phyloP scores from a whole-genome alignment of 2,329 filamentous ascomycete genomes.

The Xylariaceae sp. region DNA sequence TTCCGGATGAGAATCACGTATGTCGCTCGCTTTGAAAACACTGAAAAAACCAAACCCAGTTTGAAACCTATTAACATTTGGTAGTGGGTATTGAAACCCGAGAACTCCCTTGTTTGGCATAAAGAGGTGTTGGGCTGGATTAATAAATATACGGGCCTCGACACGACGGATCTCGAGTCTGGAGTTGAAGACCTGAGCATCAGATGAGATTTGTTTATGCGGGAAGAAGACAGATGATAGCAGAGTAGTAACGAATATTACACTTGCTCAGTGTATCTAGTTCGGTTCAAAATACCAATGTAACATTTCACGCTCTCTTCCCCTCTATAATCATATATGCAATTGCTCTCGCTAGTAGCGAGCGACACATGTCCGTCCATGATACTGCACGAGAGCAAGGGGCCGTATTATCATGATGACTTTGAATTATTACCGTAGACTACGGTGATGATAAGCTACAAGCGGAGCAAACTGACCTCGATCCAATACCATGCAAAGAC shows the following conservation, averaged over 20 bases:
- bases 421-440: no score
- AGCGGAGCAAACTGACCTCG: slow-evolving; percentile 22
- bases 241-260: no score
- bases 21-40: slow-evolving; percentile 29
- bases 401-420: no score
- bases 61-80: slow-evolving; percentile 6
- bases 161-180: slow-evolving; percentile 25
- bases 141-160: slow-evolving; percentile 57
- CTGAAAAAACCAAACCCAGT: slow-evolving; percentile 48
- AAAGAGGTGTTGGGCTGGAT: slow-evolving; percentile 78
- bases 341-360: no score
- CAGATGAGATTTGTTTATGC: slow-evolving; percentile 3
- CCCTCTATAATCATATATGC: no score
- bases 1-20: slow-evolving; percentile 70
- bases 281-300: no score
- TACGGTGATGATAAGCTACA: no score
- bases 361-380: no score
- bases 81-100: slow-evolving; percentile 82
- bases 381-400: no score
- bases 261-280: no score
- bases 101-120: slow-evolving; percentile 91
- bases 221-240: no score
- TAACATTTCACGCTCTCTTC: no score
- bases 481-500: slow-evolving; percentile 15
- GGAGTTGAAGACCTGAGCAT: slow-evolving; percentile 21